Base-by-base conservation (phyloP, 352 stramenopile species). In the Aphanomyces stellatus region DNA sequence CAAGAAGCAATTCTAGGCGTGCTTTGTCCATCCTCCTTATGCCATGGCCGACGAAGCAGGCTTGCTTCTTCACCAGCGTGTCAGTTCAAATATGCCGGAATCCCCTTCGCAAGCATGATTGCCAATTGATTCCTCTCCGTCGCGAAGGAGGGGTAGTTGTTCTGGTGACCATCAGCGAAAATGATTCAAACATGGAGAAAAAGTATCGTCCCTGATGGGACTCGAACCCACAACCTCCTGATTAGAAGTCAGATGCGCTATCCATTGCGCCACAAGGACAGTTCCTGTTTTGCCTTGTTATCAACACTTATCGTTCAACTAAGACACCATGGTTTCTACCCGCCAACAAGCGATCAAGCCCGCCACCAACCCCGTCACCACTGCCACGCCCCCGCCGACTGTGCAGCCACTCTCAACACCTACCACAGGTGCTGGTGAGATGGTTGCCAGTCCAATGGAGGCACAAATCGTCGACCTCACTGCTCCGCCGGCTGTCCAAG, bases 1-100 rank as follows among this genome's bases (percentile, higher is more conserved):
- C 27, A 81, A 74, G 7, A 72, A 82, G 42, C 69, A 85, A 10
- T 90, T 90, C 69, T 86, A 80, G 19, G 78, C 89, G 31, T 92
- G 82, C 65, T 92, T 91, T 64, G 56, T 40, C 7, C 56, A 64
- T 34, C n/a, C n/a, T n/a, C 51, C 22, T 8, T 43, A 64, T 24
- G 27, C 56, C 42, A 64, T 51, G 42, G n/a, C 56, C n/a, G 56
- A 64, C 56, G 56, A 64, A 64, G 56, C 31, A 22, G 56, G 42
- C 11, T 34, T 64, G 25, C 56, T 64, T n/a, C n/a, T n/a, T 15
- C 56, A 51, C 28, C 35, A 49, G 30, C 56, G 56, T 34, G 51
- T 11, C 28, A 48, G 25, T 8, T 48, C 25, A 13, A 48, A 31
- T 2, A 64, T 37, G 40, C 56, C 56, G 6, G 56, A 64, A 8